phyloP scores from a whole-genome alignment of 1,139 yeast genomes.

The Candida pseudocylindracea region DNA sequence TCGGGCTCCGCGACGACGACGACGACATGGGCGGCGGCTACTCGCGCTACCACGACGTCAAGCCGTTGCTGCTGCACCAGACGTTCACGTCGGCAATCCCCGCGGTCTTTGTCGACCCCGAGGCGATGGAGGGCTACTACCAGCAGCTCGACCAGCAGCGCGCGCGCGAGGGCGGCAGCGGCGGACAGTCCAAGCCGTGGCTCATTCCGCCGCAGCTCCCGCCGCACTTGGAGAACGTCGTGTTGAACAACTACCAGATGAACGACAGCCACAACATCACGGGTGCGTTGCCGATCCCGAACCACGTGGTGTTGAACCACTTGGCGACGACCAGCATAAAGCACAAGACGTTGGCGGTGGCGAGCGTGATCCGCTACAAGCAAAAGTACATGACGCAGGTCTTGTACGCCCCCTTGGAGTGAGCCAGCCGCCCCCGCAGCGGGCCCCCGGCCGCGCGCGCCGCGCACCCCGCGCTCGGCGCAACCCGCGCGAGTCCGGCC shows the following conservation, averaged over 20 bases:
- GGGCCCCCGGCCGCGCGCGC: no score
- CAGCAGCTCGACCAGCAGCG: conserved; percentile 44
- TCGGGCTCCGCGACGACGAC: conserved; percentile 38
- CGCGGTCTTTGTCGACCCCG: conserved; percentile 69
- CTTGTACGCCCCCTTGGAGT: conserved; percentile 22
- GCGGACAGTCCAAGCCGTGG: conserved; percentile 52
- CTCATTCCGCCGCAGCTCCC: conserved; percentile 29
- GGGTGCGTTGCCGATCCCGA: conserved; percentile 26
- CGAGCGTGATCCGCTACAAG: conserved; percentile 23
- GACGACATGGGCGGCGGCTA: conserved; percentile 74
- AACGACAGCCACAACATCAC: conserved; percentile 21
- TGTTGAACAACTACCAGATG: conserved; percentile 23
- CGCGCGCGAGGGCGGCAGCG: conserved; percentile 18
- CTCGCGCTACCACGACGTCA: conserved; percentile 30
- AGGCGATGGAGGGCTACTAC: conserved; percentile 37
- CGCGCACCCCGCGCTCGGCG: no score
- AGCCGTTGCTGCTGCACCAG: conserved; percentile 7
- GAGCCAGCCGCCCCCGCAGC: no score
- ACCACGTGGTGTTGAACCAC: conserved; percentile 23
- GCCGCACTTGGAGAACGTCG: conserved; percentile 24
- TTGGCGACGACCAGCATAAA: conserved; percentile 26
- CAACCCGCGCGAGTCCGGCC: no score
- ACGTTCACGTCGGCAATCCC: conserved; percentile 53
- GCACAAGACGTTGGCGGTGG: conserved; percentile 25
- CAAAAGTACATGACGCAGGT: conserved; percentile 26